These are phyloP conservation scores for Lachnellula occidentalis DNA, from an alignment of 2,329 filamentous ascomycete genomes.

Conservation along the genomic window DNA sequence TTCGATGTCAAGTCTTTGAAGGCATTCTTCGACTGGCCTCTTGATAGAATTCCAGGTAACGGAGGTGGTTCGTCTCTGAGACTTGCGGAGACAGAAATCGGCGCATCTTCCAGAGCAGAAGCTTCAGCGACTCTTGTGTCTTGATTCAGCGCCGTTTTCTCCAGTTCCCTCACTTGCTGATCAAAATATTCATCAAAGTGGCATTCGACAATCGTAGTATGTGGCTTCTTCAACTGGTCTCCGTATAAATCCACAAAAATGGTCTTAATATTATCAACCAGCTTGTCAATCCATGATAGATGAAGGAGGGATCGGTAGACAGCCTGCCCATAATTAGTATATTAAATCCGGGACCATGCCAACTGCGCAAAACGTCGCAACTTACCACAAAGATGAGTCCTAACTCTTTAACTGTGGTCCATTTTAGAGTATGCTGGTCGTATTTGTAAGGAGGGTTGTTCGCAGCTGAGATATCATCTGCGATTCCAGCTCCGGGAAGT, in stretches of 20 bases:
- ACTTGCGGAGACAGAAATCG: constrained; percentile 15
- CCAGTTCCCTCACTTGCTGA: constrained; percentile 81
- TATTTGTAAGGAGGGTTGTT: constrained; percentile 74
- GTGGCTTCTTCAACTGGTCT: constrained; percentile 75
- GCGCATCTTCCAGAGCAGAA: constrained; percentile 21
- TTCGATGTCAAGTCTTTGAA: constrained; percentile 28
- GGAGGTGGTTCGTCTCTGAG: constrained; percentile 45
- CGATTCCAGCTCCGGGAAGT: constrained; percentile 49
- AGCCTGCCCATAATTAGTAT: constrained; percentile 50
- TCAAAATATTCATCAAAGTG: constrained; percentile 92
- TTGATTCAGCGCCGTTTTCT: constrained; percentile 43
- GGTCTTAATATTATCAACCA: constrained; percentile 89
- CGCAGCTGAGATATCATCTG: constrained; percentile 55
- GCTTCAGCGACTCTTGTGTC: constrained; percentile 25
- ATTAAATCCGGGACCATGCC: neutral
- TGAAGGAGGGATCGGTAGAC: constrained; percentile 95
- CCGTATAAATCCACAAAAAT: constrained; percentile 89
- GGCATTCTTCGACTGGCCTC: constrained; percentile 27
- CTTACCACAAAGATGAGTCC: constrained; percentile 91
- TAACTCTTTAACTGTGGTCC: constrained; percentile 87
- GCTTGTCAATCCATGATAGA: constrained; percentile 93
- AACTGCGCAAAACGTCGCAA: constrained; percentile 8
- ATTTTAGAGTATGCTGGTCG: constrained; percentile 92
- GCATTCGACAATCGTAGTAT: constrained; percentile 75
- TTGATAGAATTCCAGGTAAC: constrained; percentile 32